phyloP scores from a whole-genome alignment of 2,329 filamentous ascomycete genomes.

The Fusarium nygamai region DNA sequence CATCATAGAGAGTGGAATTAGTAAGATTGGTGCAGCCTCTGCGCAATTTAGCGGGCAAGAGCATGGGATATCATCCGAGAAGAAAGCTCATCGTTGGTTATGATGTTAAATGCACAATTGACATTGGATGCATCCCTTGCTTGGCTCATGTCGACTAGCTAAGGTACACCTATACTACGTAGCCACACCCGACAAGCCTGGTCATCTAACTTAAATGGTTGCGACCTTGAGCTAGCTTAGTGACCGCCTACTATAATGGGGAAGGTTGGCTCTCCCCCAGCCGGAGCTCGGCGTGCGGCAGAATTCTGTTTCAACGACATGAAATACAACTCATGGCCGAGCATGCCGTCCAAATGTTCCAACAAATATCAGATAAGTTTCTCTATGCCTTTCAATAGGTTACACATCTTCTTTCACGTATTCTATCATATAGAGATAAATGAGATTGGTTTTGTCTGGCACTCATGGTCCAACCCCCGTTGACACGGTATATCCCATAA shows the following conservation, averaged over 20 bases:
- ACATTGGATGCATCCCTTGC: slow-evolving; percentile 10
- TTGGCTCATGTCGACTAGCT: slow-evolving; percentile 7
- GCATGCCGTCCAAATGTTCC: background rate
- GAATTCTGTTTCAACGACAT: background rate
- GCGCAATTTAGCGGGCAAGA: background rate
- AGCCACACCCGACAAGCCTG: background rate
- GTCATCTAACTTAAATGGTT: background rate
- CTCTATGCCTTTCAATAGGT: slow-evolving; percentile 9
- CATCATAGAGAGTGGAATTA: slow-evolving; percentile 22
- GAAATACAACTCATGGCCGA: background rate
- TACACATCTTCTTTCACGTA: slow-evolving; percentile 1
- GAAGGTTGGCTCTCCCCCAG: background rate
- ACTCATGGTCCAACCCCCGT: slow-evolving; percentile 13
- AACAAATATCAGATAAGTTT: slow-evolving; percentile 17
- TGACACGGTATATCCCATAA: background rate
- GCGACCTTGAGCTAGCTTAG: background rate
- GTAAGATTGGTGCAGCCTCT: background rate
- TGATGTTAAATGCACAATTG: background rate
- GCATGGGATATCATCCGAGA: background rate
- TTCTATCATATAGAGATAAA: slow-evolving; percentile 20
- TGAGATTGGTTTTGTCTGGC: slow-evolving; percentile 23
- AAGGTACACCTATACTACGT: background rate
- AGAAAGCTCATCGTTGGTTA: slow-evolving; percentile 5
- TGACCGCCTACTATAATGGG: background rate
- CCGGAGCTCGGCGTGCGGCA: background rate